phyloP scores from a whole-genome alignment of 495 filamentous ascomycete genomes.

The Letharia columbiana region DNA sequence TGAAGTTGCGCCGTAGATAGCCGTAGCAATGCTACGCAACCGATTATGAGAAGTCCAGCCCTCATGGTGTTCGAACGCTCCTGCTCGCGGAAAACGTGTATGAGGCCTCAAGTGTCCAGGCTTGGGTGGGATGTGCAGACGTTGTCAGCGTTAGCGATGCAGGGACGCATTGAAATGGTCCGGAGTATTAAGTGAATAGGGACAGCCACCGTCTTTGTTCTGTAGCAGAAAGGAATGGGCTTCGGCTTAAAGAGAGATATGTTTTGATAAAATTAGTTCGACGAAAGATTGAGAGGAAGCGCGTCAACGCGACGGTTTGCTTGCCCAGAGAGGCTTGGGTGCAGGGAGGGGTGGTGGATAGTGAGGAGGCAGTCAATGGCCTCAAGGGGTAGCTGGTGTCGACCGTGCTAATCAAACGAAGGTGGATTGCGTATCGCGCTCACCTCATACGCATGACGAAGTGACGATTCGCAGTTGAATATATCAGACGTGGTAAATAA shows the following conservation, averaged over 20 bases:
- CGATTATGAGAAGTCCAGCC: conserved; percentile 26
- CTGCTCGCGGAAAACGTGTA: conserved; percentile 13
- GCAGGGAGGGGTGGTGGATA: not conserved
- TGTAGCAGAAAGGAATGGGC: not conserved
- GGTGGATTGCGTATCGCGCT: not conserved
- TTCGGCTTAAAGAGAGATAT: not conserved
- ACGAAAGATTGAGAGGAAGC: not conserved
- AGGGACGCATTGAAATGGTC: not conserved
- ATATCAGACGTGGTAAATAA: not conserved
- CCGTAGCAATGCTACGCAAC: conserved; percentile 29
- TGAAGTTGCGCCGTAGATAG: conserved; percentile 38
- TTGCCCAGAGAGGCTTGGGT: not conserved
- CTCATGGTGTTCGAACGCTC: conserved; percentile 33
- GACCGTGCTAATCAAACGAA: not conserved
- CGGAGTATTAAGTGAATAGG: not conserved
- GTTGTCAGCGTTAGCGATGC: not conserved
- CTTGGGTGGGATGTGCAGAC: not conserved
- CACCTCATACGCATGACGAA: not conserved
- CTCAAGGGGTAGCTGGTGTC: not conserved
- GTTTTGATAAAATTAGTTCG: not conserved
- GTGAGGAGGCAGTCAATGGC: not conserved
- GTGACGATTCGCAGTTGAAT: not conserved
- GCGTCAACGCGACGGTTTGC: conserved; percentile 7
- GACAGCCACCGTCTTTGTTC: not conserved
- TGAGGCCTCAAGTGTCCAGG: not conserved